These are phyloP conservation scores for Priceomyces carsonii DNA, from an alignment of 805 yeast genomes.

Conservation along the genomic window DNA sequence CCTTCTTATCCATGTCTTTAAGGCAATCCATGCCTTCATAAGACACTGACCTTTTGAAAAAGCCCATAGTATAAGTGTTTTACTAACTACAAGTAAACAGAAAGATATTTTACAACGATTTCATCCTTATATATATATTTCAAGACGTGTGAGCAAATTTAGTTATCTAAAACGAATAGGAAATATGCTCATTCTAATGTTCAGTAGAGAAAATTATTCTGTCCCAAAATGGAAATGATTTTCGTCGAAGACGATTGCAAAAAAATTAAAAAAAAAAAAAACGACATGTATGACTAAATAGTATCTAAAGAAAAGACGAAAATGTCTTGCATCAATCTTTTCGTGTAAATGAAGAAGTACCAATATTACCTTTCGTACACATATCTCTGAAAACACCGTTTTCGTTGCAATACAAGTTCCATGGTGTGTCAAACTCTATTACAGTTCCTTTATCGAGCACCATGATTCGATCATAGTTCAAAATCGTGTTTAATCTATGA, in stretches of 20 bases:
- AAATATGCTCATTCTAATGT: too few species aligned
- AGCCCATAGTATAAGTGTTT: too few species aligned
- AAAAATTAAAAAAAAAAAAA: too few species aligned
- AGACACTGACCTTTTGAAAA: conserved; percentile 14
- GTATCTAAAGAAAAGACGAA: too few species aligned
- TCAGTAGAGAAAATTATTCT: too few species aligned
- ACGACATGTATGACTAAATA: too few species aligned
- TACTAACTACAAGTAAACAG: background rate
- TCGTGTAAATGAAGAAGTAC: conserved; percentile 24
- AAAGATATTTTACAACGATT: background rate
- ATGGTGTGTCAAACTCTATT: conserved; percentile 37
- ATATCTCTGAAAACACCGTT: conserved; percentile 32
- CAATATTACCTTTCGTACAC: conserved; percentile 39
- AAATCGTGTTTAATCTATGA: conserved; percentile 39
- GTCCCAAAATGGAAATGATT: too few species aligned
- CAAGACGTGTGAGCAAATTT: conserved; percentile 3
- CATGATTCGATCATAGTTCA: conserved; percentile 36
- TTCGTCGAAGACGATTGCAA: too few species aligned
- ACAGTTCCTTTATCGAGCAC: conserved; percentile 36
- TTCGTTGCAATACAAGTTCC: conserved; percentile 25
- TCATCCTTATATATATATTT: background rate
- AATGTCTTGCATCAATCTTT: background rate
- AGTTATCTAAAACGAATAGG: too few species aligned
- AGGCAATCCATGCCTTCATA: conserved; percentile 42
- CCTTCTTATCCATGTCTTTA: conserved; percentile 25